A percentile compares a stretch with the other conserved stretches of the same genome.
Evolutionary conservation across 495 filamentous ascomycete genomes (phyloP).

Genomic region (Hyaloscypha bicolor): DNA sequence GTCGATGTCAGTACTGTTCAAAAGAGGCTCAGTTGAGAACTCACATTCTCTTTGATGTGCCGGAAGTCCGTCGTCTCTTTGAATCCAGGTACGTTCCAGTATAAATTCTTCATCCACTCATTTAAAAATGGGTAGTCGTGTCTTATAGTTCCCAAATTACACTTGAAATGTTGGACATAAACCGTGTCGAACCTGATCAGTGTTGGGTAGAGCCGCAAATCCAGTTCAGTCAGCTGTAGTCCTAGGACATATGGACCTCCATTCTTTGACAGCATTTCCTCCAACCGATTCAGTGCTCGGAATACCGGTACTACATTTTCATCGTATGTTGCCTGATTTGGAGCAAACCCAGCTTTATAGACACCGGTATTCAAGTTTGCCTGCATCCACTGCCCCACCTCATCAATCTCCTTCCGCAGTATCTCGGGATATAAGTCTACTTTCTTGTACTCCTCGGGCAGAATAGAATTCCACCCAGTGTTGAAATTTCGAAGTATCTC

Average conservation of each 20-base stretch:
- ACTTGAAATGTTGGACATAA: constrained; percentile 94
- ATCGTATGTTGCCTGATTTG: constrained; percentile 76
- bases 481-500: constrained; percentile 77
- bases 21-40: constrained; percentile 15
- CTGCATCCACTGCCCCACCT: constrained; percentile 81
- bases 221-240: constrained; percentile 71
- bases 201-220: constrained; percentile 77
- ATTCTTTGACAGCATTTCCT: constrained; percentile 59
- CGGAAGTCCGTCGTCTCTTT: constrained; percentile 71
- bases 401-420: constrained; percentile 67
- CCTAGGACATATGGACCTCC: constrained; percentile 69
- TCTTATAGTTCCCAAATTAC: constrained; percentile 81
- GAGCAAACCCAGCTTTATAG: constrained; percentile 58
- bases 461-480: constrained; percentile 70
- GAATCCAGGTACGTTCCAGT: constrained; percentile 64
- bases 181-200: constrained; percentile 84
- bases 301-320: constrained; percentile 70
- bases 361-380: constrained; percentile 86
- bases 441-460: constrained; percentile 61
- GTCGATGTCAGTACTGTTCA: background rate
- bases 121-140: constrained; percentile 72
- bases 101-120: constrained; percentile 68
- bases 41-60: constrained; percentile 58
- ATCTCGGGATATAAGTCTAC: constrained; percentile 64
- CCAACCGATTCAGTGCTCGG: constrained; percentile 68